Evolutionary conservation across 495 filamentous ascomycete genomes (phyloP), one percentile per base, ranked within the genome.

Genomic region (Hypoxylon fragiforme): DNA sequence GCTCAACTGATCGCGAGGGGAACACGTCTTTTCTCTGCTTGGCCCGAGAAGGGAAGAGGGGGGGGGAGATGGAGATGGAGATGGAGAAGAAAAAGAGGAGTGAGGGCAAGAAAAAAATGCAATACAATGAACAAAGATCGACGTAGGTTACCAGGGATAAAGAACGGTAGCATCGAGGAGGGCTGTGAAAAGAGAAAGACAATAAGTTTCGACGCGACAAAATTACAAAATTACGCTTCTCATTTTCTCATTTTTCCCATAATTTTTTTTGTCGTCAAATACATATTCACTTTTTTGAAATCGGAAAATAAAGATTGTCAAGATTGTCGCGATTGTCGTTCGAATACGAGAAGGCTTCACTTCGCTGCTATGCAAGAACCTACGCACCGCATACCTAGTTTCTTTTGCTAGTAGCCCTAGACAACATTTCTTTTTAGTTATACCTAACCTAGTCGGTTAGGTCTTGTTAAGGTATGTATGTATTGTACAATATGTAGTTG

Each of bases 271-370:
- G 4, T 28, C 24, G n/a, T n/a, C n/a, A n/a, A n/a, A n/a, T n/a
- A n/a, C n/a, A n/a, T n/a, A n/a, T n/a, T n/a, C n/a, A n/a, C n/a
- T n/a, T n/a, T n/a, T n/a, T n/a, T n/a, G n/a, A n/a, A n/a, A n/a
- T 43, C 44, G 39, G 30, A 50, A 30, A 16, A 37, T 37, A 7
- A 14, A 37, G 47, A 62, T 62, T 41, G 34, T 46, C 50, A 32
- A 35, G 57, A 60, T 60, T 54, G 44, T 45, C 57, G 45, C 26
- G 50, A 60, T 60, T 60, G 58, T 56, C 51, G 48, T 62, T 45
- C 47, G 38, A 61, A 62, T 62, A 62, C 51, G 58, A 62, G 58
- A 9, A 62, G 52, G 51, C 58, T 62, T 52, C 52, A 16, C 21
- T n/a, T n/a, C n/a, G n/a, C n/a, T n/a, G n/a, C n/a, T n/a, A 52